Conservation (phyloP, 202 grass and related monocot species). For the Miscanthus sacchariflorus region DNA sequence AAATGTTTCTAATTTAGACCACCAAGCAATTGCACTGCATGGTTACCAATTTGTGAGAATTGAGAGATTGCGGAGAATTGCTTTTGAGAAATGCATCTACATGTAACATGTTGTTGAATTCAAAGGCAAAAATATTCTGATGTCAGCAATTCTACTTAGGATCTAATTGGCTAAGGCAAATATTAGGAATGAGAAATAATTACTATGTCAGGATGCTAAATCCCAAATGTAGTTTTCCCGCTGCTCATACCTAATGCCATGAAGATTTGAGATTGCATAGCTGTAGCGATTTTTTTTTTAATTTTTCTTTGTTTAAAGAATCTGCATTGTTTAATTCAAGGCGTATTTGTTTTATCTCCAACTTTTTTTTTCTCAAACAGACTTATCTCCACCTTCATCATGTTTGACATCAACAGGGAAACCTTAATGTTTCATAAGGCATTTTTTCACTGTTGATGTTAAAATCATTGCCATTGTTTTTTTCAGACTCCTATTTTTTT, state of each 20-base stretch:
- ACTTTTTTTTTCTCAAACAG: neutral
- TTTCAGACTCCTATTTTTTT: neutral
- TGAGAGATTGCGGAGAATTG: neutral
- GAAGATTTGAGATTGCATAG: neutral
- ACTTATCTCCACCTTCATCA: neutral
- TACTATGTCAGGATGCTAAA: neutral
- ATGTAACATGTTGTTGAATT: neutral
- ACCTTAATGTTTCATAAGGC: neutral
- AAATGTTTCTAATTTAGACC: neutral
- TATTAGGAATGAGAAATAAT: neutral
- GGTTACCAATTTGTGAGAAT: neutral
- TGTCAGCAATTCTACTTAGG: neutral
- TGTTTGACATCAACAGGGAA: neutral
- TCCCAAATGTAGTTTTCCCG: neutral
- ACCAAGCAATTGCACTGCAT: neutral
- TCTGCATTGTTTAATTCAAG: neutral
- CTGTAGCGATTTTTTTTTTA: neutral
- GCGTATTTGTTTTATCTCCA: neutral
- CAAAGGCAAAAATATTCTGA: neutral
- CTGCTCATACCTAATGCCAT: neutral
- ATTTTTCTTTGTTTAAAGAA: neutral
- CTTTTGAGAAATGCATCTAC: neutral
- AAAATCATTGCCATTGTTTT: neutral
- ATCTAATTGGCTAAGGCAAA: neutral
- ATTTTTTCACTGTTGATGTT: neutral